Base-by-base conservation (phyloP, 2,329 filamentous ascomycete species). In the Ceratocystis destructans region DNA sequence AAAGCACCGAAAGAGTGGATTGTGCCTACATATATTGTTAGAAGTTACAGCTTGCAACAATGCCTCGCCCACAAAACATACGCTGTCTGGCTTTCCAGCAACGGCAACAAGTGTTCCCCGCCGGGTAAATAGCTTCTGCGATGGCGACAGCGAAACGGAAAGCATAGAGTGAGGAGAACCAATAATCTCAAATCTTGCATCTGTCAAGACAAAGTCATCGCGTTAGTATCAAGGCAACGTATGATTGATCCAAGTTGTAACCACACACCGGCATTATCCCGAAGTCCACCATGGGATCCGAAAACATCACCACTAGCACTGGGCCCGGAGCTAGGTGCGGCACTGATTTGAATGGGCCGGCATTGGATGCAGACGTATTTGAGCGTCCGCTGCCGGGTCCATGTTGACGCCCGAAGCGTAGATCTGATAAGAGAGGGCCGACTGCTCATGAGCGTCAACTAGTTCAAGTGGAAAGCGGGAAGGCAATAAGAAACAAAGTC, bases 151-250 rank as follows among this genome's bases (percentile, higher is more conserved):
- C 6, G 88, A 90, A 70, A 96, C 92, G 25, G 93, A 96, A 71
- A 99, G 86, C 70, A 99, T 85, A 66, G 94, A 97, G 76, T 94
- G 94, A 1, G 93, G 91, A 28, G 89, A 84, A 69, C 94, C 94
- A 70, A 99, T 80, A 61, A 97, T 90, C 76, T 97, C 90, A 76
- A 99, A 99, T 67, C 87, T 86, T 65, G 94, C 94, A 82, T 97
- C 94, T 96, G 71, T 6, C 22, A 1, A 44, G 31, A 10, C 41
- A 59, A 25, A 48, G 41, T 20, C 44, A 12, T 3, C 25, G 48
- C 4, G 28, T 64, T 48, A 62, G 41, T 45, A 41, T 15, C 20
- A n/a, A 20, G 41, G 12, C 5, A 12, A 25, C 25, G 22, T 25
- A 25, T 59, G 28, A 65, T 61, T 31, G 28, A 46, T 2, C 20